A percentile compares a stretch with the other conserved stretches of the same genome.
Conservation (phyloP, 495 filamentous ascomycete genomes). For the Penicillium salamii region DNA sequence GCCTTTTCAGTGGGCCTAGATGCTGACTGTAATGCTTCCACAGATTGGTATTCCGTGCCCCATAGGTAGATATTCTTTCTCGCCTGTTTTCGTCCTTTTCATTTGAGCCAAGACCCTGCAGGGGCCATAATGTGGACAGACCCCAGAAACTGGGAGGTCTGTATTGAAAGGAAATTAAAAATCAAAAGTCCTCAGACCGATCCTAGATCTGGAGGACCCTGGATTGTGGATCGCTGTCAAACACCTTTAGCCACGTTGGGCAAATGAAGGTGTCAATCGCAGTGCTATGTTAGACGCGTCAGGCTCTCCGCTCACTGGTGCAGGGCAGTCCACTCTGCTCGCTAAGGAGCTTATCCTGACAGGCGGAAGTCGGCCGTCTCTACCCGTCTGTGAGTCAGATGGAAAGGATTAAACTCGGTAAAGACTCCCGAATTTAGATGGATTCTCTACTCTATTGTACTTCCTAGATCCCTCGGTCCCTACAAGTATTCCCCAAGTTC, state of each 20-base stretch:
- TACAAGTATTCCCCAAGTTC: too few relatives aligned
- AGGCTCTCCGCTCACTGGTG: background rate
- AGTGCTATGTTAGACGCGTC: background rate
- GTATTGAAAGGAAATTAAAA: background rate
- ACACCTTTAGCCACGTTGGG: constrained; percentile 10
- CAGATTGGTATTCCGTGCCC: too few relatives aligned
- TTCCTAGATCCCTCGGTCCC: too few relatives aligned
- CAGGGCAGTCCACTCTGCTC: background rate
- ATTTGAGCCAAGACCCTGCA: constrained; percentile 3
- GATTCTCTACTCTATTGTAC: too few relatives aligned
- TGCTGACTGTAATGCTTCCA: too few relatives aligned
- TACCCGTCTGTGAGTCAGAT: constrained; percentile 22
- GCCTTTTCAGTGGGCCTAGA: too few relatives aligned
- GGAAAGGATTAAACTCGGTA: constrained; percentile 19
- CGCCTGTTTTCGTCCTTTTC: background rate
- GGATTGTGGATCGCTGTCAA: constrained; percentile 15
- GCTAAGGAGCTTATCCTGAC: constrained; percentile 11
- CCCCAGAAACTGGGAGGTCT: background rate
- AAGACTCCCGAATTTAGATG: constrained; percentile 22
- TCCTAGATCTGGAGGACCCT: constrained; percentile 15
- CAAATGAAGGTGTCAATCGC: constrained; percentile 4
- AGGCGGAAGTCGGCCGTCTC: constrained; percentile 18
- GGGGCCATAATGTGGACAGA: background rate
- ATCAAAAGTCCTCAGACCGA: background rate
- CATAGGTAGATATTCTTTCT: background rate